These are phyloP conservation scores for Fragaria nilgerrensis DNA, from an alignment of 306 rosid species.

Conservation along the genomic window DNA sequence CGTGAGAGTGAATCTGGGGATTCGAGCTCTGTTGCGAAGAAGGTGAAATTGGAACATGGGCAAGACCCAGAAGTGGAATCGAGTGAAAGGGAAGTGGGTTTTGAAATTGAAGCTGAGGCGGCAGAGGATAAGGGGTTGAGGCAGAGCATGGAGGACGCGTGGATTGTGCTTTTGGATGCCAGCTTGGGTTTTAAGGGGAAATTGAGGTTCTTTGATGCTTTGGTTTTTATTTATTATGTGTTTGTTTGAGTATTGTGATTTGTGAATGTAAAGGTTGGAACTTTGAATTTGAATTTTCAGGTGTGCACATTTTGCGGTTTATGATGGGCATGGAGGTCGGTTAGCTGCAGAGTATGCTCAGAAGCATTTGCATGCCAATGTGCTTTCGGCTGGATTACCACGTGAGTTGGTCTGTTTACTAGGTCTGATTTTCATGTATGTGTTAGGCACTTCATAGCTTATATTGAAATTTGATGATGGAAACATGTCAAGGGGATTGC, in stretches of 20 bases:
- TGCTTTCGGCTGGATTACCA: constrained; percentile 88
- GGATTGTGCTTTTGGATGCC: constrained; percentile 66
- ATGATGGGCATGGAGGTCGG: constrained; percentile 95
- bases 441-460: constrained; percentile 17
- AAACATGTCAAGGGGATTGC: background rate
- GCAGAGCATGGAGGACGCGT: constrained; percentile 84
- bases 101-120: constrained; percentile 68
- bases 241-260: background rate
- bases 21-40: constrained; percentile 28
- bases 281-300: constrained; percentile 26
- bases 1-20: constrained; percentile 26
- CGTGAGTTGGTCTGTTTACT: constrained; percentile 99
- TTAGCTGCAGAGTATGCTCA: constrained; percentile 84
- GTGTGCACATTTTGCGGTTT: constrained; percentile 82
- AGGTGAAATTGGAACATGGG: constrained; percentile 35
- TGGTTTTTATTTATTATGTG: background rate
- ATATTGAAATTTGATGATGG: constrained; percentile 1
- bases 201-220: constrained; percentile 50
- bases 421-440: constrained; percentile 52
- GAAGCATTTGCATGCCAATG: constrained; percentile 71
- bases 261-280: background rate
- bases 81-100: constrained; percentile 26
- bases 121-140: constrained; percentile 87
- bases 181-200: constrained; percentile 51
- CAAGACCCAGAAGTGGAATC: constrained; percentile 14